Conservation (phyloP, 208 protist species). For the Leishmania braziliensis region DNA sequence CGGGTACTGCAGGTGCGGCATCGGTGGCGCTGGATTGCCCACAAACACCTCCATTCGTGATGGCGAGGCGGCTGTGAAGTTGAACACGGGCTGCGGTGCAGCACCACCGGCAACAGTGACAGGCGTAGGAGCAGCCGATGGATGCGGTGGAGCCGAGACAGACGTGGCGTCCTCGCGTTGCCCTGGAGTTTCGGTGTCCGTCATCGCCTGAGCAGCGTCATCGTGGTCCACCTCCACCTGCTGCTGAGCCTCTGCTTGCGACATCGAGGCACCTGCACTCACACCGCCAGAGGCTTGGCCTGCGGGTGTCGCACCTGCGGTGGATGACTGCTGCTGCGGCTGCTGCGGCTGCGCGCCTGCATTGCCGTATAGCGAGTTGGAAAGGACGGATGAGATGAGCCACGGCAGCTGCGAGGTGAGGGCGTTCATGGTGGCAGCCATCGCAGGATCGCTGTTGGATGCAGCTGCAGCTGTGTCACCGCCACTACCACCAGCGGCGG, state of each 20-base stretch:
- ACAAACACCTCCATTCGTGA: constrained; percentile 6
- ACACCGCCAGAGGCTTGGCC: not conserved
- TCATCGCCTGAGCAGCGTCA: not conserved
- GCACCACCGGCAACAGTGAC: not conserved
- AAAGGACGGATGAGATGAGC: constrained; percentile 7
- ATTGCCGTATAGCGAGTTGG: not conserved
- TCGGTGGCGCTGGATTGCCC: not conserved
- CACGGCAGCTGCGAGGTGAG: constrained; percentile 2
- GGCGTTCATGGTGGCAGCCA: constrained; percentile 16
- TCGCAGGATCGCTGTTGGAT: not conserved
- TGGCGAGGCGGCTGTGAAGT: not conserved
- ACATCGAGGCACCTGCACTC: not conserved
- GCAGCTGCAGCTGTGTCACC: not conserved
- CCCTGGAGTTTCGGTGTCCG: not conserved
- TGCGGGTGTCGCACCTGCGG: constrained; percentile 3
- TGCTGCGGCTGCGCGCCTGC: constrained; percentile 2
- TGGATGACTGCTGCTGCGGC: constrained; percentile 2
- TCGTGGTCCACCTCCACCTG: not conserved
- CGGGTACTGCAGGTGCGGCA: constrained; percentile 10
- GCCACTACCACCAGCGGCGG: not conserved
- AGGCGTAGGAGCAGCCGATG: not conserved
- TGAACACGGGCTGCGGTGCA: not conserved
- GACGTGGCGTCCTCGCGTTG: not conserved
- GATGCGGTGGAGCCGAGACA: not conserved
- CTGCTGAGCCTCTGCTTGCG: not conserved